Evolutionary conservation across 805 yeast species (phyloP).

Genomic region (Candida boidinii): DNA sequence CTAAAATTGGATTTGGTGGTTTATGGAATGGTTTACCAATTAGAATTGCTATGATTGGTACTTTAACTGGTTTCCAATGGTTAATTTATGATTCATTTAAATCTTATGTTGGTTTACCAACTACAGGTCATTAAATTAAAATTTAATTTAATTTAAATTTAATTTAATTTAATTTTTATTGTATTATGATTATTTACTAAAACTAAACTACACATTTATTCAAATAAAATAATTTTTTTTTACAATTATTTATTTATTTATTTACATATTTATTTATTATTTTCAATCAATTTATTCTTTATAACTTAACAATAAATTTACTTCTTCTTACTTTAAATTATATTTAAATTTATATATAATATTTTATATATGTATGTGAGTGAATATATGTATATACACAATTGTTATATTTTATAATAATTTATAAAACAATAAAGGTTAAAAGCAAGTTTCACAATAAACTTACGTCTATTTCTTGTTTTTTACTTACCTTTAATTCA

Average conservation of each 20-base stretch:
- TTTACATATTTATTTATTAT: background rate
- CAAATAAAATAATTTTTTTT: background rate
- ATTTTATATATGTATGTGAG: too few species aligned
- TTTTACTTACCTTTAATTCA: too few species aligned
- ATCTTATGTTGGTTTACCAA: slow-evolving; percentile 90
- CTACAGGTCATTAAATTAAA: slow-evolving; percentile 56
- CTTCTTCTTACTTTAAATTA: background rate
- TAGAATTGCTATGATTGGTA: slow-evolving; percentile 95
- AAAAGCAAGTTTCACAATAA: too few species aligned
- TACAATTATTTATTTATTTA: too few species aligned
- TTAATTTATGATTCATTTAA: slow-evolving; percentile 92
- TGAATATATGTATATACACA: too few species aligned
- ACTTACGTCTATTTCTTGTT: too few species aligned
- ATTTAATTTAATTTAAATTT: too few species aligned
- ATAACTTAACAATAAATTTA: too few species aligned
- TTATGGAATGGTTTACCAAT: slow-evolving; percentile 94
- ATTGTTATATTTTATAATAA: too few species aligned
- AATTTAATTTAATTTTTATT: background rate
- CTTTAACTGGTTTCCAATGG: slow-evolving; percentile 97
- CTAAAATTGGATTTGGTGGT: slow-evolving; percentile 79
- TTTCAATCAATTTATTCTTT: background rate
- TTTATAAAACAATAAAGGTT: too few species aligned
- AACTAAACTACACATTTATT: background rate
- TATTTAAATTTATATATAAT: slow-evolving; percentile 1
- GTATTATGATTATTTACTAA: background rate